phyloP scores from a whole-genome alignment of 345 rosid genomes.

The Arabidopsis arenosa region DNA sequence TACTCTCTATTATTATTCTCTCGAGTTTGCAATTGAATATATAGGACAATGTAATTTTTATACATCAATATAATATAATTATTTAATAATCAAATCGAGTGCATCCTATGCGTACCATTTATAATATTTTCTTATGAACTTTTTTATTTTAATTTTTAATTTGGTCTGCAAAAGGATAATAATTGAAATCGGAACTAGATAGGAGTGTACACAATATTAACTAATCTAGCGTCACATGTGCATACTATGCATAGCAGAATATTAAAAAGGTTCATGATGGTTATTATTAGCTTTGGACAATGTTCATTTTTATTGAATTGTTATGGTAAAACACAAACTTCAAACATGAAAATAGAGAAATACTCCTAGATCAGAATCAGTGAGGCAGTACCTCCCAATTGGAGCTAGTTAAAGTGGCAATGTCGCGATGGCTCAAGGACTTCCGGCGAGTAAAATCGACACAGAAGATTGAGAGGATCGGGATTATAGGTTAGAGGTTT shows the following conservation, averaged over 20 bases:
- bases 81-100: neutral
- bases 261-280: slow-evolving; percentile 1
- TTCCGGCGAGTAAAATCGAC: neutral
- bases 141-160: neutral
- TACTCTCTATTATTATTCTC: slow-evolving; percentile 39
- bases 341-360: neutral
- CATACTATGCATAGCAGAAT: slow-evolving; percentile 3
- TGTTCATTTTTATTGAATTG: neutral
- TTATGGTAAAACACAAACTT: neutral
- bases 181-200: slow-evolving; percentile 12
- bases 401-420: neutral
- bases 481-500: neutral
- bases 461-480: neutral
- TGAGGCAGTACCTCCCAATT: neutral
- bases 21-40: slow-evolving; percentile 19
- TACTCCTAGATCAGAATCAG: neutral
- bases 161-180: slow-evolving; percentile 14
- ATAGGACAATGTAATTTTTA: neutral
- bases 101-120: slow-evolving; percentile 37
- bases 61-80: neutral
- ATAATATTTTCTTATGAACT: neutral
- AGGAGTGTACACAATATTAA: slow-evolving; percentile 24
- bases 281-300: neutral
- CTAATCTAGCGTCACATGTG: slow-evolving; percentile 16
- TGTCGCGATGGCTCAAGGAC: neutral